phyloP scores from a whole-genome alignment of 148 eudicot species.

The Rhododendron griersonianum region DNA sequence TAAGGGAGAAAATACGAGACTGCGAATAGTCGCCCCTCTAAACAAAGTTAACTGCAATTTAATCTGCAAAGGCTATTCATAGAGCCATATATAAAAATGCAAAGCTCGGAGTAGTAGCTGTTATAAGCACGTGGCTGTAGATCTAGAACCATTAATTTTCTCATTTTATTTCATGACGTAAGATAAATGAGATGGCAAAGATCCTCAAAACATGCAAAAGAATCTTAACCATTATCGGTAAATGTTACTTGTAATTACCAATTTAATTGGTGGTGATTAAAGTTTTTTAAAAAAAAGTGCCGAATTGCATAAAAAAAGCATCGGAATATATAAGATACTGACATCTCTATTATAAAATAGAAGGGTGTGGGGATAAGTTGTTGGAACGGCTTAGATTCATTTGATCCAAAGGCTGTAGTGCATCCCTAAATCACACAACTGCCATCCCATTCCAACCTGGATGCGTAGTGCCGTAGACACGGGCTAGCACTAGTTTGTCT shows the following conservation, averaged over 20 bases:
- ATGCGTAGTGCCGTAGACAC: no score
- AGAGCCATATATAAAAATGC: not conserved
- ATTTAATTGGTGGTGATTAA: not conserved
- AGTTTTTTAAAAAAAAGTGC: not conserved
- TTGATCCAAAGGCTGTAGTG: no score
- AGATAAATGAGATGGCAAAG: conserved; percentile 3
- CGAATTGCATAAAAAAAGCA: not conserved
- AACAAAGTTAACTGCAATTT: not conserved
- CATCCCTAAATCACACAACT: no score
- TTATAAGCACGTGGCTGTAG: conserved; percentile 12
- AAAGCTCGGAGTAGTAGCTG: not conserved
- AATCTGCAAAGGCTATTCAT: not conserved
- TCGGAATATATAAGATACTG: no score
- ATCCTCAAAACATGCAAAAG: conserved; percentile 3
- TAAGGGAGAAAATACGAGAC: no score
- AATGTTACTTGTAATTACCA: not conserved
- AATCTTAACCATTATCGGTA: not conserved
- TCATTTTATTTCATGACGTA: not conserved
- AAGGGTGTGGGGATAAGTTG: no score
- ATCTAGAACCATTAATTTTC: not conserved
- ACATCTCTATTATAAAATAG: no score
- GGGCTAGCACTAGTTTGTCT: no score
- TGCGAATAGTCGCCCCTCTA: not conserved
- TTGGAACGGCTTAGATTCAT: no score
- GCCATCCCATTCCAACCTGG: no score